Conservation (phyloP, 345 rosid genomes). For the Lumnitzera racemosa region DNA sequence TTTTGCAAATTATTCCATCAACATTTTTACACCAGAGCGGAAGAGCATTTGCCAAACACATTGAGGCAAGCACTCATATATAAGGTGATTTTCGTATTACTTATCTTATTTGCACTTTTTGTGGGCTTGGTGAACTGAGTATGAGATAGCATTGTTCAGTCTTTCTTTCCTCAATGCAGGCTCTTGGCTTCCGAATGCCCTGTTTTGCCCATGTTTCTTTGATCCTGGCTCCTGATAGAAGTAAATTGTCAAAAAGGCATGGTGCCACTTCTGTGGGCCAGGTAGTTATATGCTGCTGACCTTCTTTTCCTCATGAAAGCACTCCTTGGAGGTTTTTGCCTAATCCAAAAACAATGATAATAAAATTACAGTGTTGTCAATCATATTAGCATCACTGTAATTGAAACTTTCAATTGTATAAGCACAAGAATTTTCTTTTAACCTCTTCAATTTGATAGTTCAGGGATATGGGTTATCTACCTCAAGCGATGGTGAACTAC, state of each 20-base stretch:
- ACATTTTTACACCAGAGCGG: conserved; percentile 49
- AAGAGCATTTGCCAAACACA: conserved; percentile 93
- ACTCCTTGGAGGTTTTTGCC: no score
- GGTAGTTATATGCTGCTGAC: conserved; percentile 26
- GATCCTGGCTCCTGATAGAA: conserved; percentile 91
- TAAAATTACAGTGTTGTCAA: no score
- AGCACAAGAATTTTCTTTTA: conserved; percentile 1
- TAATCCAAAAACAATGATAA: no score
- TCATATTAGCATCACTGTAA: no score
- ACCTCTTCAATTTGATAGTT: conserved; percentile 31
- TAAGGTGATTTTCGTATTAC: conserved; percentile 37
- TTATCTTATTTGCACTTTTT: not conserved
- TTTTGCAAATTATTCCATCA: not conserved
- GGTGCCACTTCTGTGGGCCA: conserved; percentile 98
- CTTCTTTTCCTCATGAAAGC: not conserved
- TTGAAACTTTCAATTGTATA: not conserved
- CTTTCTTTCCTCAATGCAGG: conserved; percentile 39
- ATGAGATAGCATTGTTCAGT: no score
- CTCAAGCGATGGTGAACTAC: conserved; percentile 92
- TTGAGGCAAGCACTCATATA: conserved; percentile 88
- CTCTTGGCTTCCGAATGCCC: conserved; percentile 88
- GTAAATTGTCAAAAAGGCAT: conserved; percentile 89
- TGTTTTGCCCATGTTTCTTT: conserved; percentile 85
- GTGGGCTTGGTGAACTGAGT: not conserved
- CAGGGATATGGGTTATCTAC: conserved; percentile 91